Evolutionary conservation across 345 rosid genomes (phyloP).

Genomic region (Angophora floribunda): DNA sequence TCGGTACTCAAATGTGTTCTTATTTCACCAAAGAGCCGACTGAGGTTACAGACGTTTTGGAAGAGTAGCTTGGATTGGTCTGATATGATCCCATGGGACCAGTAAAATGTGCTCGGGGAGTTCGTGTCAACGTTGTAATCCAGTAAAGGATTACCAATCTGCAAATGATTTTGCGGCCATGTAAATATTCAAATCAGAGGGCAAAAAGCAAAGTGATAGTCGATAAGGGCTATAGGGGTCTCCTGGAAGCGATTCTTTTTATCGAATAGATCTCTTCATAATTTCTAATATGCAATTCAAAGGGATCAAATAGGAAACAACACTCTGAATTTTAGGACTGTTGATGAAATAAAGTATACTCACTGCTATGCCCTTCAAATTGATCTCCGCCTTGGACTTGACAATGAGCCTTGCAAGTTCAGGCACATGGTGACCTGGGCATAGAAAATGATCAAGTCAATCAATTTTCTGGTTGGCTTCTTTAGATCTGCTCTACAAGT

Average conservation of each 20-base stretch:
- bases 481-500: background rate
- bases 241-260: background rate
- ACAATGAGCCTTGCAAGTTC: conserved; percentile 25
- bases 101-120: conserved; percentile 2
- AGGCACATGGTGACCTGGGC: conserved; percentile 36
- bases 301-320: background rate
- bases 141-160: conserved; percentile 32
- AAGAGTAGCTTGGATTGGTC: conserved; percentile 6
- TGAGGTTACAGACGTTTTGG: conserved; percentile 9
- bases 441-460: background rate
- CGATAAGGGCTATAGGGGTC: background rate
- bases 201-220: background rate
- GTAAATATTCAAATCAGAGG: background rate
- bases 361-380: conserved; percentile 31
- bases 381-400: conserved; percentile 7
- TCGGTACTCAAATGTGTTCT: background rate
- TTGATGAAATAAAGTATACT: background rate
- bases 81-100: conserved; percentile 39
- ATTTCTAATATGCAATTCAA: background rate
- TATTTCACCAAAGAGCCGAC: background rate
- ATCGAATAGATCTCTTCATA: background rate
- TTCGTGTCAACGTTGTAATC: conserved; percentile 22
- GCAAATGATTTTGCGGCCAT: background rate
- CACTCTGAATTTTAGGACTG: background rate
- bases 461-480: background rate